Conservation (phyloP, 148 eudicot species). For the Nepenthes gracilis region DNA sequence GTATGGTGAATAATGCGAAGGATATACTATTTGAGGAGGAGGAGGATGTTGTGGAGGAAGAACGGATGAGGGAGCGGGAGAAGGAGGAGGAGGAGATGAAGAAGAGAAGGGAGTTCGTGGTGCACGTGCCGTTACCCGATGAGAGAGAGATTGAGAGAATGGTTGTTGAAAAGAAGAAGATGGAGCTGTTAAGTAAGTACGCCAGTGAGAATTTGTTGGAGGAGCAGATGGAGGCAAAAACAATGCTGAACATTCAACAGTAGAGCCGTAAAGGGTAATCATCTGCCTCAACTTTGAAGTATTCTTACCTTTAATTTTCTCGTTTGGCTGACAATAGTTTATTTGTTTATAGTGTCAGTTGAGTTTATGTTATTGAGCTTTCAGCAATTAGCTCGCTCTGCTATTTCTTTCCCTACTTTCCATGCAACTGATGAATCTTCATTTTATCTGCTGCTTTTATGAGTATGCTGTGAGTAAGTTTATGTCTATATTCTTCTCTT, state of each 20-base stretch:
- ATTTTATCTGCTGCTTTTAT: too few species aligned
- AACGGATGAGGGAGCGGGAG: slow-evolving; percentile 29
- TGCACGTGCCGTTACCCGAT: slow-evolving; percentile 85
- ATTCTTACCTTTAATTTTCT: too few species aligned
- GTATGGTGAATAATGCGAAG: slow-evolving; percentile 18
- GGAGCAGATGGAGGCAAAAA: slow-evolving; percentile 79
- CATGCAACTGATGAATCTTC: too few species aligned
- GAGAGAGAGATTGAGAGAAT: slow-evolving; percentile 90
- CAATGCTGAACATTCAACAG: slow-evolving; percentile 74
- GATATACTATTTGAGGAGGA: slow-evolving; percentile 51
- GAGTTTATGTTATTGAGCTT: too few species aligned
- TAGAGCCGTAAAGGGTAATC: slow-evolving; percentile 8
- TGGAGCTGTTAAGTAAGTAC: slow-evolving; percentile 80
- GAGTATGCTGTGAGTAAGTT: too few species aligned
- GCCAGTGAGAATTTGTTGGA: slow-evolving; percentile 60
- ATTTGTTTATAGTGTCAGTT: too few species aligned
- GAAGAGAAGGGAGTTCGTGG: slow-evolving; percentile 69
- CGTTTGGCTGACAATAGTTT: too few species aligned
- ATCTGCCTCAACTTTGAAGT: background rate
- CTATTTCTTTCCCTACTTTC: too few species aligned
- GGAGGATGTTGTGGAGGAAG: slow-evolving; percentile 82
- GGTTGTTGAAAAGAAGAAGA: slow-evolving; percentile 91
- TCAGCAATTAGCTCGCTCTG: too few species aligned
- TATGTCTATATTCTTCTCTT: too few species aligned
- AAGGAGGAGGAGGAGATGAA: slow-evolving; percentile 35